Percentiles rank a stretch among this genome's conserved stretches.
Evolutionary conservation across 352 stramenopile species (phyloP).

Genomic region (Phytophthora hybrid): DNA sequence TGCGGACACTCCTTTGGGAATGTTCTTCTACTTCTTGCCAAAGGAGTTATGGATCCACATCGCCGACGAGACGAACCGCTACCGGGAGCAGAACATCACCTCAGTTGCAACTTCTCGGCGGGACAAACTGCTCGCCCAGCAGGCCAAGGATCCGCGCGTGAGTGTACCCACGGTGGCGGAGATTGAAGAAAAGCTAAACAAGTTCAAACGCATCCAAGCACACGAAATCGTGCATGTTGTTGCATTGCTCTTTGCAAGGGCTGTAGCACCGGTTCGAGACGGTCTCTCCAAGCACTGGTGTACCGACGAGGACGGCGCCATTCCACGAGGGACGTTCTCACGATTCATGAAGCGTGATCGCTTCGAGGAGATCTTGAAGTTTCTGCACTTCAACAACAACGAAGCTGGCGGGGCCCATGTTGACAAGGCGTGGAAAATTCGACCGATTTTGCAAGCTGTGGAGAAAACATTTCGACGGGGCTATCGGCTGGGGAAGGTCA

Average conservation of each 20-base stretch:
- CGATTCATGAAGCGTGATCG: slow-evolving; percentile 27
- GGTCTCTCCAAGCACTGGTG: slow-evolving; percentile 16
- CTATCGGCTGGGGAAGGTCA: slow-evolving; percentile 20
- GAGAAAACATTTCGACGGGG: slow-evolving; percentile 34
- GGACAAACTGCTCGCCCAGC: neutral
- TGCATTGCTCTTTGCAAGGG: slow-evolving; percentile 17
- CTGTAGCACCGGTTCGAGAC: slow-evolving; percentile 9
- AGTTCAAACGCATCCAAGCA: slow-evolving; percentile 17
- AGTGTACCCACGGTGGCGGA: slow-evolving; percentile 13
- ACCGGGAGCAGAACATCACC: slow-evolving; percentile 11
- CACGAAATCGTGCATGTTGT: slow-evolving; percentile 27
- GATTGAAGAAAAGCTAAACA: slow-evolving; percentile 1
- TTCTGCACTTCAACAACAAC: slow-evolving; percentile 35
- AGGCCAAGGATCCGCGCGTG: slow-evolving; percentile 11
- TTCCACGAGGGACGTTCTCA: slow-evolving; percentile 24
- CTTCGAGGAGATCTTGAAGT: slow-evolving; percentile 8
- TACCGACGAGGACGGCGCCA: slow-evolving; percentile 9
- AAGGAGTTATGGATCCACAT: slow-evolving; percentile 27
- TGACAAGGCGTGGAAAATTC: slow-evolving; percentile 21
- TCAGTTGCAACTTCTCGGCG: neutral
- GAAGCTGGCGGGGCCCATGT: neutral
- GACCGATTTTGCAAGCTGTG: slow-evolving; percentile 17
- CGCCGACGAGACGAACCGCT: slow-evolving; percentile 23
- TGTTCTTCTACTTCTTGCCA: slow-evolving; percentile 39
- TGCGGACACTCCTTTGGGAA: slow-evolving; percentile 8